These are phyloP conservation scores for Lepiota venenata DNA, from an alignment of 768 basidiomycete species.

Conservation along the genomic window DNA sequence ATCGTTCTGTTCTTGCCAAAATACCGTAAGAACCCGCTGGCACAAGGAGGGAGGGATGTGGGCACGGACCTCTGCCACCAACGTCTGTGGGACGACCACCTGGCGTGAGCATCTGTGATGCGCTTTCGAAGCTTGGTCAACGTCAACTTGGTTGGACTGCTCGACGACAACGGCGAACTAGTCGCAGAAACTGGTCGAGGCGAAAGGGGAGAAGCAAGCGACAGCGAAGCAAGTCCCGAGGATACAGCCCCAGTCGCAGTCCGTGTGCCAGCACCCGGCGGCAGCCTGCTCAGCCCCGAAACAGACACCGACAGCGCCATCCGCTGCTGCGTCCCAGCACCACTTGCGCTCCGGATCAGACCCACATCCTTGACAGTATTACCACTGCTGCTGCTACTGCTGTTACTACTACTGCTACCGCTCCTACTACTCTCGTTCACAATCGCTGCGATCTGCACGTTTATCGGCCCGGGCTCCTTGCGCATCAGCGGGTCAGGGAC, in stretches of 20 bases:
- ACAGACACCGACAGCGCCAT: slow-evolving; percentile 1
- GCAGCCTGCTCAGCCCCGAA: background rate
- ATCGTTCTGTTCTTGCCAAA: background rate
- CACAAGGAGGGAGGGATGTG: background rate
- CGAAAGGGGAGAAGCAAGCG: background rate
- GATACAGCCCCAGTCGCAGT: background rate
- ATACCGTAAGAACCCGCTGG: background rate
- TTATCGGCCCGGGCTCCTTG: slow-evolving; percentile 8
- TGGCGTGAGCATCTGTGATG: background rate
- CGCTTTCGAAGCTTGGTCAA: slow-evolving; percentile 1
- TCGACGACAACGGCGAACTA: background rate
- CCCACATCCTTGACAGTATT: too few relatives aligned
- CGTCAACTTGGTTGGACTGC: background rate
- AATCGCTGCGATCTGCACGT: slow-evolving; percentile 5
- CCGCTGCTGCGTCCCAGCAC: too few relatives aligned
- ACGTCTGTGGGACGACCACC: slow-evolving; percentile 1
- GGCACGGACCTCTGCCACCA: slow-evolving; percentile 6
- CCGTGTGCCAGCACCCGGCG: background rate
- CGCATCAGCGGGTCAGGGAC: background rate
- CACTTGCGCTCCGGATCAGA: too few relatives aligned
- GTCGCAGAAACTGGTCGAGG: background rate
- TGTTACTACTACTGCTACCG: background rate
- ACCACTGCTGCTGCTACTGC: background rate
- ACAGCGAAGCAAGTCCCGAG: background rate
- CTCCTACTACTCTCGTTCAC: slow-evolving; percentile 2